Evolutionary conservation across 352 stramenopile genomes (phyloP).

Genomic region (Pythium aristosporum): DNA sequence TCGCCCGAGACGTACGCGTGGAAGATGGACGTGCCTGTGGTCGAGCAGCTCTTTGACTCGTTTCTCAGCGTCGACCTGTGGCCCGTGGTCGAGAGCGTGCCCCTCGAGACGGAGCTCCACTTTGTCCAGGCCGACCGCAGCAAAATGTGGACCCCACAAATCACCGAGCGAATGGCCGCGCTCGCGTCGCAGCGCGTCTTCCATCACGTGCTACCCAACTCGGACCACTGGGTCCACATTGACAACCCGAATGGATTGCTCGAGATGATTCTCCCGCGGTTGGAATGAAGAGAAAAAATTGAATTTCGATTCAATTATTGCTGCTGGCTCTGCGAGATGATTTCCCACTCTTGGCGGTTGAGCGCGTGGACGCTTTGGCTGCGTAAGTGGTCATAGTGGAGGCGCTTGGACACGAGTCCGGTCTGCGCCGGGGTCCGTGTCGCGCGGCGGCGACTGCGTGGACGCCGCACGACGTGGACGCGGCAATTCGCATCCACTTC

Average conservation of each 20-base stretch:
- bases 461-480: constrained; percentile 35
- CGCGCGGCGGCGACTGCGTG: constrained; percentile 20
- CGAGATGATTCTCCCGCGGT: constrained; percentile 47
- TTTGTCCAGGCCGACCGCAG: constrained; percentile 78
- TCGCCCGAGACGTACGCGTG: constrained; percentile 68
- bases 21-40: constrained; percentile 79
- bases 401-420: constrained; percentile 52
- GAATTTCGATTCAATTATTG: not conserved
- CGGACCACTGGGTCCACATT: constrained; percentile 86
- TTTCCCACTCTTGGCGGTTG: constrained; percentile 60
- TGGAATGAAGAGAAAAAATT: not conserved
- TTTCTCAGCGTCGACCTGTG: constrained; percentile 71
- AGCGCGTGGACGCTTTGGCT: constrained; percentile 49
- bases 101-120: constrained; percentile 53
- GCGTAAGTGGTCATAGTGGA: constrained; percentile 60
- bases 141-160: constrained; percentile 65
- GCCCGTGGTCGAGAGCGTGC: constrained; percentile 48
- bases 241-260: constrained; percentile 79
- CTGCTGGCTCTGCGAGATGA: constrained; percentile 19
- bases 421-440: constrained; percentile 38
- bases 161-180: constrained; percentile 45
- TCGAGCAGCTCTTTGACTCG: constrained; percentile 70
- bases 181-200: constrained; percentile 51
- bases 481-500: constrained; percentile 42
- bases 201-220: constrained; percentile 65